Evolutionary conservation across 1,284 basidiomycete genomes (phyloP).

Genomic region (Tylopilus microsporus): DNA sequence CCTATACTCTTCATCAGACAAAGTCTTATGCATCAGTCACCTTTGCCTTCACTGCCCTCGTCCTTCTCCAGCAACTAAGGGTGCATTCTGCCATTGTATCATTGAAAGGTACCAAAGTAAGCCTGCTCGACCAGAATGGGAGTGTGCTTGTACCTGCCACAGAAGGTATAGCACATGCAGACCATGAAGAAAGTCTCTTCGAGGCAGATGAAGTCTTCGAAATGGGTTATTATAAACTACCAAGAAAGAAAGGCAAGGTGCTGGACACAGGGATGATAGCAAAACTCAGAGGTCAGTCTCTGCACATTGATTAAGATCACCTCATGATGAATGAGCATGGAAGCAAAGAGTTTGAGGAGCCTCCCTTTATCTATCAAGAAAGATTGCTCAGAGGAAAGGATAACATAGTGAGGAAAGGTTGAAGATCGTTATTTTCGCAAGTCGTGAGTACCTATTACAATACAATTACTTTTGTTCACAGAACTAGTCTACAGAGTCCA

Average conservation of each 20-base stretch:
- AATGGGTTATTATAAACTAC: neutral
- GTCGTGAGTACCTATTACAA: too few relatives aligned
- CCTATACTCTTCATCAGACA: too few relatives aligned
- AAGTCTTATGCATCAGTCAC: too few relatives aligned
- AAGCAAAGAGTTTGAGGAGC: neutral
- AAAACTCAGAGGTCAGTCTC: neutral
- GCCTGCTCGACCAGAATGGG: neutral
- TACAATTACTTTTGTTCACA: too few relatives aligned
- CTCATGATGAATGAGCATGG: slow-evolving; percentile 1
- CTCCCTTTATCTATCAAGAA: neutral
- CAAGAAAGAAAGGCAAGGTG: neutral
- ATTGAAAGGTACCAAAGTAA: too few relatives aligned
- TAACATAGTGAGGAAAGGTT: neutral
- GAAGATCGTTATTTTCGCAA: too few relatives aligned
- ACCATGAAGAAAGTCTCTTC: neutral
- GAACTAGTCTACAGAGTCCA: too few relatives aligned
- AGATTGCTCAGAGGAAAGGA: slow-evolving; percentile 5
- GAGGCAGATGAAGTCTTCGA: too few relatives aligned
- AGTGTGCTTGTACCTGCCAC: neutral
- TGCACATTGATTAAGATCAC: neutral
- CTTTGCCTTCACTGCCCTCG: too few relatives aligned
- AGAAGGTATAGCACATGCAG: neutral
- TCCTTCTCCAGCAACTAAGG: too few relatives aligned
- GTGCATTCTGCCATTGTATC: too few relatives aligned
- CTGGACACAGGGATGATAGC: neutral